A percentile compares a stretch with the other conserved stretches of the same genome.
phyloP scores from a whole-genome alignment of 176 grass and related monocot species.

The Musa acuminata region DNA sequence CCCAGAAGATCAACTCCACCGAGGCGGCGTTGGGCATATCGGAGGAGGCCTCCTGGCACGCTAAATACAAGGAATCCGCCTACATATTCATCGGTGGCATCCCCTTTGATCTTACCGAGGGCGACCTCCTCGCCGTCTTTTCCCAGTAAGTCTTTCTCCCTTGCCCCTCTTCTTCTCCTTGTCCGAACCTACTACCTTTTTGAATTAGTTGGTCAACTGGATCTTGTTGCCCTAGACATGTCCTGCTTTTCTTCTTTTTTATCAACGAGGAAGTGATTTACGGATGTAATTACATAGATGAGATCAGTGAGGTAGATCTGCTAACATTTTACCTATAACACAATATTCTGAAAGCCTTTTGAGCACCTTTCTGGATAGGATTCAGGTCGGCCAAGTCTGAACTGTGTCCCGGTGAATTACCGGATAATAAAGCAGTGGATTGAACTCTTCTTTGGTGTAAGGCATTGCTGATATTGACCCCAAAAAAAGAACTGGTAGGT shows the following conservation, averaged over 20 bases:
- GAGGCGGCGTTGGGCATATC: constrained; percentile 74
- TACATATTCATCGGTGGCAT: constrained; percentile 89
- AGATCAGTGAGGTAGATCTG: not conserved
- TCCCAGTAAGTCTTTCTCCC: constrained; percentile 32
- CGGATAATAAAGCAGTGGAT: no score
- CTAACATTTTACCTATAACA: no score
- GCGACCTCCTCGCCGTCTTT: constrained; percentile 81
- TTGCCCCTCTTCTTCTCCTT: not conserved
- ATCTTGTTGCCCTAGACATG: not conserved
- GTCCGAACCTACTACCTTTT: not conserved
- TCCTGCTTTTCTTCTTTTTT: not conserved
- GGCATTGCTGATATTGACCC: no score
- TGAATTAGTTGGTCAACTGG: not conserved
- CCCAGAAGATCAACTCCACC: constrained; percentile 72
- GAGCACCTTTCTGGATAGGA: not conserved
- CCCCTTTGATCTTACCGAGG: constrained; percentile 83
- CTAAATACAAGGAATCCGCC: constrained; percentile 86
- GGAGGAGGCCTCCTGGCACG: constrained; percentile 80
- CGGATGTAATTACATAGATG: not conserved
- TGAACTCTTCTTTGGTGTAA: no score
- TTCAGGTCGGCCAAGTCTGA: not conserved
- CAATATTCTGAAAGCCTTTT: no score
- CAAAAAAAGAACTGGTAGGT: no score
- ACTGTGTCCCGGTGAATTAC: no score
- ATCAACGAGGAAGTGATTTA: not conserved